Evolutionary conservation across 306 rosid species (phyloP).

Genomic region (Trifolium fragiferum): DNA sequence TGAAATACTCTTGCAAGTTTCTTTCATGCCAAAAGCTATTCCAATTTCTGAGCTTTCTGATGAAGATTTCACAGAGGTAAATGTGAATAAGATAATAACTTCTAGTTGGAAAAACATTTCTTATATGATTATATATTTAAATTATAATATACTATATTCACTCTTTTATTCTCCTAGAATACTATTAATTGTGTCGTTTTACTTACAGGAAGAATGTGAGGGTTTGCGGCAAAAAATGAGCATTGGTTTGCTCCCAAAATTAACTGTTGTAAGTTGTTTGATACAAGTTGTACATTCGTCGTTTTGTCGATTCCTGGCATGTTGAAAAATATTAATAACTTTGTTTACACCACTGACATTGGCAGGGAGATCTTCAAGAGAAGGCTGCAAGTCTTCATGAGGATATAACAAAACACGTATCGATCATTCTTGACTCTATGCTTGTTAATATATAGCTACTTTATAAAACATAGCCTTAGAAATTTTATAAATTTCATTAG

Average conservation of each 20-base stretch:
- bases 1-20: constrained; percentile 61
- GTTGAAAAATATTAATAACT: background rate
- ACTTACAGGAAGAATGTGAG: constrained; percentile 71
- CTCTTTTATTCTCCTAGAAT: constrained; percentile 6
- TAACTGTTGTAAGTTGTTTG: constrained; percentile 64
- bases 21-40: constrained; percentile 44
- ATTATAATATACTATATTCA: background rate
- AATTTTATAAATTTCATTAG: no score
- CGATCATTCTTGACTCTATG: constrained; percentile 28
- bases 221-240: constrained; percentile 60
- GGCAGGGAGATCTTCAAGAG: constrained; percentile 69
- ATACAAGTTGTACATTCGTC: background rate
- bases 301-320: background rate
- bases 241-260: constrained; percentile 49
- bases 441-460: background rate
- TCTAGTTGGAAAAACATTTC: constrained; percentile 14
- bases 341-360: constrained; percentile 12
- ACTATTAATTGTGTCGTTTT: constrained; percentile 33
- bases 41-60: constrained; percentile 64
- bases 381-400: constrained; percentile 65
- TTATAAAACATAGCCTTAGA: no score
- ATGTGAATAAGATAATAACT: constrained; percentile 43
- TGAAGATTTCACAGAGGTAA: constrained; percentile 73
- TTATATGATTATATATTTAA: no score
- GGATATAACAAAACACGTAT: constrained; percentile 73